Conservation (phyloP, 164 flowering plant genomes). For the Stephania cephalantha region DNA sequence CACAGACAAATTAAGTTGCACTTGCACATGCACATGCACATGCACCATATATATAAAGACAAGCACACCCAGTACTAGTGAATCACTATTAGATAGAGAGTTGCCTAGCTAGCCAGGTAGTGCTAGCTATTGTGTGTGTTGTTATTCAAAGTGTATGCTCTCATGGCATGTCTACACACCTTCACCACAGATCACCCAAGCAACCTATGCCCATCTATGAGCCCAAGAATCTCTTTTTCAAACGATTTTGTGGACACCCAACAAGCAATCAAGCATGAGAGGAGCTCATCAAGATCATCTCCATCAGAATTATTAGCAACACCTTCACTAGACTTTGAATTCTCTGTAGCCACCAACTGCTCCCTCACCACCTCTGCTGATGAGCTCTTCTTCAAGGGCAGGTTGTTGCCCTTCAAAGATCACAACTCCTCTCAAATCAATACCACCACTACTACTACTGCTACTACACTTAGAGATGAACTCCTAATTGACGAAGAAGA, state of each 20-base stretch:
- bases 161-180: constrained; percentile 69
- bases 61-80: neutral
- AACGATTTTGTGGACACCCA: constrained; percentile 55
- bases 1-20: neutral
- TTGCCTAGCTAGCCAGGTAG: neutral
- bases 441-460: neutral
- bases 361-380: constrained; percentile 55
- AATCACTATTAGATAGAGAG: neutral
- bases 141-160: neutral
- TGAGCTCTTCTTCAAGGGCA: constrained; percentile 63
- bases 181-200: constrained; percentile 57
- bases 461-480: constrained; percentile 50
- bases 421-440: constrained; percentile 23
- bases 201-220: constrained; percentile 28
- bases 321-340: constrained; percentile 66
- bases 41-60: neutral
- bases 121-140: neutral
- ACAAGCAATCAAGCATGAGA: constrained; percentile 38
- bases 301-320: constrained; percentile 38
- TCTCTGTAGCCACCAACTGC: constrained; percentile 37
- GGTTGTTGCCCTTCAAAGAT: constrained; percentile 54
- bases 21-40: neutral
- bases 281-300: constrained; percentile 26
- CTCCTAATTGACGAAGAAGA: constrained; percentile 40
- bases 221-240: constrained; percentile 86